Base-by-base conservation (phyloP, 768 basidiomycete species). In the Brasilioporus rufonigricans region DNA sequence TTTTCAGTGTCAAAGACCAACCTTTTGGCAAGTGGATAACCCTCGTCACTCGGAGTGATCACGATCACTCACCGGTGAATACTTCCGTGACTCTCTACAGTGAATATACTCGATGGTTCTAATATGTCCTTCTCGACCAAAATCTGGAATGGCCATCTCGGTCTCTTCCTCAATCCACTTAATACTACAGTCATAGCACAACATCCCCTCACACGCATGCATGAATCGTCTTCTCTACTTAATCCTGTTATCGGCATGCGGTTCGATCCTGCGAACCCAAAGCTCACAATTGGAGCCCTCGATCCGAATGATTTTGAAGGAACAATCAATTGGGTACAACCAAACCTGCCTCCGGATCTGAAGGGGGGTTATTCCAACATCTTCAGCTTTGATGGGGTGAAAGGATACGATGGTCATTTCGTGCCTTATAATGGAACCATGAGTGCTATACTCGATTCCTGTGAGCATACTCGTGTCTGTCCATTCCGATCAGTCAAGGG, bases 241-340 rank as follows among this genome's bases (percentile, higher is more conserved):
- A 69, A 71, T 31, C 68, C 68, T 21, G 69, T 69, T 12, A 24
- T 69, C 10, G 69, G 68, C 16, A 61, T 69, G 62, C 59, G 66
- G 11, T 69, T 69, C 31, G 65, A 69, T 49, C 59, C 67, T 31
- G 38, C 16, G 12, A 67, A 65, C n/a, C 67, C 68, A 14, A 69
- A 65, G 45, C 23, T 69, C 10, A 69, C 69, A 7, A 66, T 69
- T n/a, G 68, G 68, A 1, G 69, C 69, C 7, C 67, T 69, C 3
- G 68, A 69, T 36, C 68, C 63, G 7, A 61, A 59, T 11, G 68
- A 69, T 44, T 69, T 71, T 29, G 69, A 71, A 53, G 68, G 68
- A 26, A 60, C 59, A 12, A 67, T 69, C 29, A 69, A 69, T 46
- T 69, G 68, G 68, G 63, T 69, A 16, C 53, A 59, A 39, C 48